Percentiles rank a stretch among this genome's conserved stretches.
Conservation (phyloP, 169 alveolate species). For the Cryptosporidium bovis region DNA sequence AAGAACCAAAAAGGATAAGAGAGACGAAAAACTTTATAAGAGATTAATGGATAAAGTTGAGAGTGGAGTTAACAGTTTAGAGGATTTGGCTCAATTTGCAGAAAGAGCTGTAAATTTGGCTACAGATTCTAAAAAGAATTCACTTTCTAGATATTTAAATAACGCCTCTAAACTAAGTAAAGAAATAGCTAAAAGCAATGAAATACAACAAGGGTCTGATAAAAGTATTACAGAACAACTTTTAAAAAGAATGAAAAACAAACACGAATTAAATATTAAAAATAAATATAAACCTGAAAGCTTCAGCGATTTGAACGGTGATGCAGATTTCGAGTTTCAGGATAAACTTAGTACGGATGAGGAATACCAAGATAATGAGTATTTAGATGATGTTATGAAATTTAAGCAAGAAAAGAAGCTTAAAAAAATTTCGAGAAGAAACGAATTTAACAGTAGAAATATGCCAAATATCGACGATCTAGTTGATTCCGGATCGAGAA, state of each 20-base stretch:
- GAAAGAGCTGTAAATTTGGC: constrained; percentile 68
- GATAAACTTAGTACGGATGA: constrained; percentile 1
- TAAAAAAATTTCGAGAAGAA: constrained; percentile 76
- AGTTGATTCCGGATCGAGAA: constrained; percentile 55
- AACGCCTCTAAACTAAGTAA: constrained; percentile 27
- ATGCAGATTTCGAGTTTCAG: background rate
- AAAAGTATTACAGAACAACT: constrained; percentile 64
- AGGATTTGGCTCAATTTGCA: constrained; percentile 72
- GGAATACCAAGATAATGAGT: constrained; percentile 41
- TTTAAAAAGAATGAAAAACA: constrained; percentile 30
- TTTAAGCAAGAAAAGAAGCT: constrained; percentile 76
- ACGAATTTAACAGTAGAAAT: constrained; percentile 75
- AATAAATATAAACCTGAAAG: constrained; percentile 66
- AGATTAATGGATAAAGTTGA: constrained; percentile 35
- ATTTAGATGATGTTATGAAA: constrained; percentile 75
- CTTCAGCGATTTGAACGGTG: constrained; percentile 36
- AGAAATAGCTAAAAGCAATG: constrained; percentile 19
- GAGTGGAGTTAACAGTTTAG: constrained; percentile 61
- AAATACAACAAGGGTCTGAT: constrained; percentile 43
- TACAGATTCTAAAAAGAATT: constrained; percentile 34
- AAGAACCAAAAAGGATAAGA: constrained; percentile 67
- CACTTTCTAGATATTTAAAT: constrained; percentile 44
- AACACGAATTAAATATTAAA: constrained; percentile 11
- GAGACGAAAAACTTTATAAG: constrained; percentile 60
- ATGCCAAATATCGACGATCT: constrained; percentile 73